These are phyloP conservation scores for Salvia miltiorrhiza DNA, from an alignment of 257 asterid genomes.

Conservation along the genomic window DNA sequence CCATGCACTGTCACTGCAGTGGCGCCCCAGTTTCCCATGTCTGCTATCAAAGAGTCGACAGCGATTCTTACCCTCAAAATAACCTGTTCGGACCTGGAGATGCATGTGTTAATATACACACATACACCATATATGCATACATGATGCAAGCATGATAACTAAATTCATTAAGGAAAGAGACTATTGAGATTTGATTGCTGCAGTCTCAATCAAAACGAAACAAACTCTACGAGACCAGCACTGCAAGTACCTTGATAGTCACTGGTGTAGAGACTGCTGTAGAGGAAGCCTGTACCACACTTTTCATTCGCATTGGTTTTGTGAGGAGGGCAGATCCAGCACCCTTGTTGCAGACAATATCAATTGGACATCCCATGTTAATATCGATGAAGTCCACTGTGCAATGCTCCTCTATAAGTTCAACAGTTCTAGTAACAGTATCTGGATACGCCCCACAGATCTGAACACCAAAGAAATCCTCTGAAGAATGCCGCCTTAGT, in stretches of 20 bases:
- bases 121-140: neutral
- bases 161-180: neutral
- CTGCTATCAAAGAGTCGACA: constrained; percentile 72
- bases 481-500: constrained; percentile 93
- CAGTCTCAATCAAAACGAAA: constrained; percentile 2
- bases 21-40: constrained; percentile 88
- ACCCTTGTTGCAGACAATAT: constrained; percentile 85
- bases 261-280: constrained; percentile 65
- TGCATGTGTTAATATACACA: constrained; percentile 17
- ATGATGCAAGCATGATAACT: neutral
- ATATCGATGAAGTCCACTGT: constrained; percentile 90
- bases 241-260: constrained; percentile 66
- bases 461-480: constrained; percentile 91
- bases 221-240: constrained; percentile 1
- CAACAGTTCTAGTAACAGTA: constrained; percentile 86
- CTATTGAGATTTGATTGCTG: constrained; percentile 10
- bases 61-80: constrained; percentile 93
- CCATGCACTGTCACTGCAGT: constrained; percentile 89
- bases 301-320: constrained; percentile 85
- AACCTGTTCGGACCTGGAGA: constrained; percentile 85
- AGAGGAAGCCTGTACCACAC: constrained; percentile 76
- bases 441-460: constrained; percentile 97
- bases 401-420: constrained; percentile 88
- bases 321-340: constrained; percentile 93
- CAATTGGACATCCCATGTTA: constrained; percentile 99